Evolutionary conservation across 2,329 filamentous ascomycete species (phyloP), one percentile per base, ranked within the genome.

Genomic region (Fusarium pseudoanthophilum): DNA sequence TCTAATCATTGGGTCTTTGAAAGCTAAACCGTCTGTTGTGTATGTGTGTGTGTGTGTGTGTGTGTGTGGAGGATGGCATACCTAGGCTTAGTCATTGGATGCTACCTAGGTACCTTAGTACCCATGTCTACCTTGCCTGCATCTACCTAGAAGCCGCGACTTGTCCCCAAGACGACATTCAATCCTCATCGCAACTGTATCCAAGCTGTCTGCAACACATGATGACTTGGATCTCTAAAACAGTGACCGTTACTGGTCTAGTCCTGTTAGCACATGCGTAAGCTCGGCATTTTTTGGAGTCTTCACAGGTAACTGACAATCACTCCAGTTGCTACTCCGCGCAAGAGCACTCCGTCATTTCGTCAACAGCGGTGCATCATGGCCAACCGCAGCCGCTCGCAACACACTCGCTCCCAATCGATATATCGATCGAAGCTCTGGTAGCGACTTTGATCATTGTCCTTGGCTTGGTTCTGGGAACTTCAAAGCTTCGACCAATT

Each of bases 401-500:
- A 6, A 75, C 82, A 58, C 79, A 83, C 64, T 85, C 88, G 21
- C 87, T 98, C 4, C 95, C 96, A 0, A 84, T 93, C 70, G 96
- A 99, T 79, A 97, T 99, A 77, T 90, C 91, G 42, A 88, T 97
- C 76, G 96, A 99, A 83, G 95, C 95, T 2, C 86, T 98, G 21
- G 82, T 93, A 48, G 93, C 95, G 4, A 92, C 96, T 10, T 82
- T 97, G 30, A 80, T 95, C n/a, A 88, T 97, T n/a, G 93, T 92
- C 61, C 81, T 94, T 2, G 96, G 95, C 46, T 90, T 98, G 34
- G 94, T 98, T 2, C 82, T 94, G 2, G 91, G 91, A 40, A 92
- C 93, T 7, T 91, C 93, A 18, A 89, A 90, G 49, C 86, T 98
- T 72, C 92, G 94, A 80, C 96, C 96, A 6, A 95, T 98, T 76